Conservation (phyloP, 192 early-diverging fungal species). For the Coemansia sp. region DNA sequence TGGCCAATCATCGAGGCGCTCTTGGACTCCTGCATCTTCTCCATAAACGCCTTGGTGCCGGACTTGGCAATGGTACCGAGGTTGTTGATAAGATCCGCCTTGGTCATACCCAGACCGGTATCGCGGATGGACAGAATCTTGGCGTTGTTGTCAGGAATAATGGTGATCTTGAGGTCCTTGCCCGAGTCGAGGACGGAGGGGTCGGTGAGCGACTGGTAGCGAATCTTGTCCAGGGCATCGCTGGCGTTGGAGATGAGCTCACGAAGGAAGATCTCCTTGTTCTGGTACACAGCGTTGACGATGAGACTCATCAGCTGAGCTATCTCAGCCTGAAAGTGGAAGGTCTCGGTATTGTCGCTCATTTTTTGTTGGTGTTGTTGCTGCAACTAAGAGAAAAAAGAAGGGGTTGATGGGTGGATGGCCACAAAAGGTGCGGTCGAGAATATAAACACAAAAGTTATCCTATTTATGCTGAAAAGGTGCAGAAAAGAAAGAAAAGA, state of each 20-base stretch:
- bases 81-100: constrained; percentile 64
- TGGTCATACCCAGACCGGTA: constrained; percentile 80
- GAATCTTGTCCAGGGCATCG: constrained; percentile 98
- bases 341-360: constrained; percentile 66
- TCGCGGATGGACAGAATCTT: constrained; percentile 89
- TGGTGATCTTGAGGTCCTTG: constrained; percentile 93
- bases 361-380: constrained; percentile 16
- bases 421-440: constrained; percentile 3
- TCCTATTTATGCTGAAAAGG: not conserved
- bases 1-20: constrained; percentile 99
- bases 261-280: constrained; percentile 98
- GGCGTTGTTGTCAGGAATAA: constrained; percentile 84
- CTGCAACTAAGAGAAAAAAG: not conserved
- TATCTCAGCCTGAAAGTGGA: constrained; percentile 99
- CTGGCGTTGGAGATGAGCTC: constrained; percentile 94
- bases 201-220: constrained; percentile 89
- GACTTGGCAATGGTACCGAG: constrained; percentile 99
- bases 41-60: constrained; percentile 99
- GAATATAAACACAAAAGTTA: constrained; percentile 20
- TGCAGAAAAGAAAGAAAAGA: not conserved
- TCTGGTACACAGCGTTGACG: constrained; percentile 99
- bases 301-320: constrained; percentile 99
- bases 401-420: not conserved
- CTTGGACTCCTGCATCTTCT: constrained; percentile 90
- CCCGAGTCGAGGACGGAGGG: constrained; percentile 89